Conservation (phyloP, 768 basidiomycete species). For the Pseudohyphozyma bogoriensis region DNA sequence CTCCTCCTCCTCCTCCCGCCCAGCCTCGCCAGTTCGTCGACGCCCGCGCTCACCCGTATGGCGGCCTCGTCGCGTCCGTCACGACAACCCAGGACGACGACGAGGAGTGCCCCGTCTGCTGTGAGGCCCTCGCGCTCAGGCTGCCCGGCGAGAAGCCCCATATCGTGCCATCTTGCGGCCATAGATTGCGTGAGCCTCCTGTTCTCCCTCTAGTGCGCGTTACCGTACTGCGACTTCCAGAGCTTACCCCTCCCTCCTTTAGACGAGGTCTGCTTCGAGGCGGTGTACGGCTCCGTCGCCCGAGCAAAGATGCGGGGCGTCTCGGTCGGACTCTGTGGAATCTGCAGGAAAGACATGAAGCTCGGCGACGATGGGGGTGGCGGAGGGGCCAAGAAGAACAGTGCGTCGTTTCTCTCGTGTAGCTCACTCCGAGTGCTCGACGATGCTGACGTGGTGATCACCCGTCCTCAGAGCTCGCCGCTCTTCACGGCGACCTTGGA, state of each 20-base stretch:
- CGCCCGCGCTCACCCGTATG: background rate
- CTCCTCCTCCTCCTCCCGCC: no score
- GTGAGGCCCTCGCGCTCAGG: background rate
- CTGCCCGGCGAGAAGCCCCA: conserved; percentile 80
- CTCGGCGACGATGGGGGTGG: conserved; percentile 72
- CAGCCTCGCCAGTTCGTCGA: background rate
- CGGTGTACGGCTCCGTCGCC: conserved; percentile 84
- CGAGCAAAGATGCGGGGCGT: conserved; percentile 46
- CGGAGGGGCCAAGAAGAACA: conserved; percentile 60
- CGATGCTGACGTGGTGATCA: conserved; percentile 6
- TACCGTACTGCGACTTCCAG: background rate
- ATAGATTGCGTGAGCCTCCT: conserved; percentile 72
- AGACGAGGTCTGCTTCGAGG: conserved; percentile 80
- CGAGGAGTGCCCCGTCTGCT: background rate
- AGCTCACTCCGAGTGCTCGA: background rate
- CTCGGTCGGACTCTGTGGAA: conserved; percentile 81
- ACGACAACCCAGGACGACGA: background rate
- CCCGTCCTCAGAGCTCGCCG: conserved; percentile 64
- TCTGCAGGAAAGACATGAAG: conserved; percentile 94
- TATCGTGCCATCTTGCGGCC: conserved; percentile 93
- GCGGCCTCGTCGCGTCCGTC: background rate
- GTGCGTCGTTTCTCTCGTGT: conserved; percentile 43
- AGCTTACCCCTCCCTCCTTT: background rate
- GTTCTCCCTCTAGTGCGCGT: background rate
- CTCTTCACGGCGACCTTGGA: no score